A percentile compares a stretch with the other conserved stretches of the same genome.
Conservation (phyloP, 106 monocot genomes). For the Dendrobium huoshanense region DNA sequence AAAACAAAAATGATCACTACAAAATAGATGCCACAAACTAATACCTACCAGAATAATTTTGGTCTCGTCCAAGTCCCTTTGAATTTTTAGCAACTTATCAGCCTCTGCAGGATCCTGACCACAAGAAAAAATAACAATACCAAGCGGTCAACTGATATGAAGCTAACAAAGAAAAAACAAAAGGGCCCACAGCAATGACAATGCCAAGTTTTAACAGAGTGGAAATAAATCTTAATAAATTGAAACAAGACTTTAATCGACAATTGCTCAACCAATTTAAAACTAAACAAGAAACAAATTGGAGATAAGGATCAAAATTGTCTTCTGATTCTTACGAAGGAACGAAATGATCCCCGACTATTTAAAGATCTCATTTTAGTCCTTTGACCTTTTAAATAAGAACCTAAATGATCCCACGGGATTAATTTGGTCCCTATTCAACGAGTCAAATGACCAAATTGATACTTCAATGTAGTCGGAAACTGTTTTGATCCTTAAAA, state of each 20-base stretch:
- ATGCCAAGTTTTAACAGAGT: background rate
- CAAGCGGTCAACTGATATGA: background rate
- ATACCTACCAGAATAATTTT: slow-evolving; percentile 85
- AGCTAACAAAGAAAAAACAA: background rate
- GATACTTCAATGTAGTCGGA: no score
- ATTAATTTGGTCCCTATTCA: no score
- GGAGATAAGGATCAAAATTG: no score
- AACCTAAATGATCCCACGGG: no score
- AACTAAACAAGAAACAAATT: background rate
- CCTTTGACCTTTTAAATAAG: no score
- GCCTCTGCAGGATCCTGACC: slow-evolving; percentile 89
- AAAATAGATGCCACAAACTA: background rate
- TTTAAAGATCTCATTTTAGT: no score
- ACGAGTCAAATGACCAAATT: no score
- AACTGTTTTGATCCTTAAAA: no score
- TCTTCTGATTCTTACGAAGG: no score
- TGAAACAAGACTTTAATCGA: background rate
- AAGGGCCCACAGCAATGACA: background rate
- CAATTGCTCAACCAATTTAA: background rate
- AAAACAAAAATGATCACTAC: background rate
- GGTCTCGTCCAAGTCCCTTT: slow-evolving; percentile 89
- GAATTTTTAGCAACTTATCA: slow-evolving; percentile 90
- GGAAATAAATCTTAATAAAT: background rate
- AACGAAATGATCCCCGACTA: no score
- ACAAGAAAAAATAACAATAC: background rate